Percentiles rank a stretch among this genome's conserved stretches.
Evolutionary conservation across 306 rosid species (phyloP).

Genomic region (Quercus cerris): DNA sequence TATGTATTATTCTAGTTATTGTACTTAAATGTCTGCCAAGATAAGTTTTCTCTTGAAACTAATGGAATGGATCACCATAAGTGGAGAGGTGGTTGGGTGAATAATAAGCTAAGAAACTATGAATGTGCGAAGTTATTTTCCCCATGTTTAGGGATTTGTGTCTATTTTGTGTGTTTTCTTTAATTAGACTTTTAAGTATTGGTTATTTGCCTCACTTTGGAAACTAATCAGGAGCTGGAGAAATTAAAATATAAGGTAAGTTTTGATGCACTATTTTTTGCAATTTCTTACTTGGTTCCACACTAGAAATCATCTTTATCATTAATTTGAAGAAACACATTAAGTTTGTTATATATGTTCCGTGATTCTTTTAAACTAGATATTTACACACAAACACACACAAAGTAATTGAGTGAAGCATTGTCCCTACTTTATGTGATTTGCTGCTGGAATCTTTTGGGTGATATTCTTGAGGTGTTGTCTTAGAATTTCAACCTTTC

Average conservation of each 20-base stretch:
- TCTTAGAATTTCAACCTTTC: background rate
- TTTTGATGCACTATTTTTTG: background rate
- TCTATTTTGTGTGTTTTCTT: background rate
- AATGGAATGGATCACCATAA: background rate
- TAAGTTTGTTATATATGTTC: background rate
- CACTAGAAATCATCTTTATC: background rate
- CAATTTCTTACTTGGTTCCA: background rate
- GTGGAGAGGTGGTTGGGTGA: background rate
- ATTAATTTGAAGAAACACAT: background rate
- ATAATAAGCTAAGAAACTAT: background rate
- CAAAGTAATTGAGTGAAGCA: background rate
- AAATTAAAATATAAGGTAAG: background rate
- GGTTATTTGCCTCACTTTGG: background rate
- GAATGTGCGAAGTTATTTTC: background rate
- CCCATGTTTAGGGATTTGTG: background rate
- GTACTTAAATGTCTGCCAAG: background rate
- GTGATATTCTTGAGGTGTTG: background rate
- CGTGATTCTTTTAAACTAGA: background rate
- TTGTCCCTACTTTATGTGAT: background rate
- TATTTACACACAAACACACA: too few relatives aligned
- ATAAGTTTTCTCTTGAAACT: background rate
- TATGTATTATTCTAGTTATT: background rate
- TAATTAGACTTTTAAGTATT: background rate
- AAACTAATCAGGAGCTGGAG: background rate
- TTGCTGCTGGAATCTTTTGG: background rate